Evolutionary conservation across 1,139 yeast genomes (phyloP).

Genomic region (Kodamaea suecica): DNA sequence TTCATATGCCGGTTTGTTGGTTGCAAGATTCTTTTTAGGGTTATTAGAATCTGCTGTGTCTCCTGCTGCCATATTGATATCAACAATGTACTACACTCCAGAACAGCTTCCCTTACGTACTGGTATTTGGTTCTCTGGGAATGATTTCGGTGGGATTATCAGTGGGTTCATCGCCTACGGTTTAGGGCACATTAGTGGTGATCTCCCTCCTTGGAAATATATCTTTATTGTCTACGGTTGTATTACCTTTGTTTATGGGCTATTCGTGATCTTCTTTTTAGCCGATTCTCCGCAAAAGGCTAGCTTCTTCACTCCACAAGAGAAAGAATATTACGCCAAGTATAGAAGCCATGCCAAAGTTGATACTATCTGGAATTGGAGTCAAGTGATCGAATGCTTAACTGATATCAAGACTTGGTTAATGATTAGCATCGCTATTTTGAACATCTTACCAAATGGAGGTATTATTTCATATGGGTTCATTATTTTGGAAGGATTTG

Average conservation of each 20-base stretch:
- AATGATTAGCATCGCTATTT: slow-evolving; percentile 20
- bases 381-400: slow-evolving; percentile 25
- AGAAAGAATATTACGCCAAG: slow-evolving; percentile 28
- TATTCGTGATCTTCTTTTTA: slow-evolving; percentile 23
- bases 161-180: slow-evolving; percentile 8
- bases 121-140: slow-evolving; percentile 15
- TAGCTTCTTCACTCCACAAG: slow-evolving; percentile 26
- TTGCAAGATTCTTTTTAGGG: slow-evolving; percentile 36
- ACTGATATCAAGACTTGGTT: slow-evolving; percentile 24
- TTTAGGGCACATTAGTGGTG: slow-evolving; percentile 8
- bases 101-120: slow-evolving; percentile 21
- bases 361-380: slow-evolving; percentile 18
- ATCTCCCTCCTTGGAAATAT: slow-evolving; percentile 7
- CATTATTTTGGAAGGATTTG: slow-evolving; percentile 18
- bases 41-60: slow-evolving; percentile 20
- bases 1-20: slow-evolving; percentile 40
- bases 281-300: slow-evolving; percentile 46
- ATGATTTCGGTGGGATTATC: slow-evolving; percentile 8
- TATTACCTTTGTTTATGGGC: slow-evolving; percentile 11
- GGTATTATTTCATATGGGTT: slow-evolving; percentile 33
- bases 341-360: slow-evolving; percentile 22
- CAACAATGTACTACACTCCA: slow-evolving; percentile 40
- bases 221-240: slow-evolving; percentile 7
- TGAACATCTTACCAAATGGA: slow-evolving; percentile 40
- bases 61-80: slow-evolving; percentile 18